Evolutionary conservation across 495 filamentous ascomycete genomes (phyloP), one percentile per base, ranked within the genome.

Genomic region (Chaetomium fimeti): DNA sequence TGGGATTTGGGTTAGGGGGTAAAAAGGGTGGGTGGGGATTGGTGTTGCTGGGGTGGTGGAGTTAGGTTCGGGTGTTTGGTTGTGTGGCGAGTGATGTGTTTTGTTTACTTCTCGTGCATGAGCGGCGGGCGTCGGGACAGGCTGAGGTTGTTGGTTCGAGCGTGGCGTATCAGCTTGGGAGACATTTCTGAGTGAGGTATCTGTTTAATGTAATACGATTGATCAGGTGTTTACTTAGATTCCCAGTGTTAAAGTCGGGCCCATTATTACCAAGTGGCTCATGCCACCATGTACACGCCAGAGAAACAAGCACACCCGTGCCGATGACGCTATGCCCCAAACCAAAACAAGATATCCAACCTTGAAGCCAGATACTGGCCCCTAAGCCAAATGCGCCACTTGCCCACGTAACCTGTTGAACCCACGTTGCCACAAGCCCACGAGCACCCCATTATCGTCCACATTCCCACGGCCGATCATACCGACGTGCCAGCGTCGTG

Each of bases 61-160:
- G 32, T 36, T 32, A 36, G 29, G 54, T 24, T 38, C 15, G n/a
- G 32, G 18, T 56, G 32, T 24, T 24, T 16, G 4, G 20, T 3
- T 57, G 32, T 57, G 2, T 24, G 11, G 27, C 54, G 20, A 42
- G 54, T 20, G 36, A 4, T 57, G 32, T 12, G 5, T 43, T 42
- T 25, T 57, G 54, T n/a, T 22, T 57, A 25, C 54, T 57, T 22
- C 42, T 57, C 54, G 13, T 25, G 36, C 20, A 57, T 57, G 36
- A 57, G 20, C 36, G 25, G 54, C 54, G n/a, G 54, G 36, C 32
- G 24, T 3, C 13, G n/a, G 32, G 25, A 22, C 4, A 3, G 27
- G 13, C 2, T 32, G n/a, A 24, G 45, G 13, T 16, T 11, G 6
- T 11, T 16, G 3, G 18, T 32, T 53, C 1, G 27, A 53, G 28